Base-by-base conservation (phyloP, 345 rosid species). In the Gossypium herbaceum region DNA sequence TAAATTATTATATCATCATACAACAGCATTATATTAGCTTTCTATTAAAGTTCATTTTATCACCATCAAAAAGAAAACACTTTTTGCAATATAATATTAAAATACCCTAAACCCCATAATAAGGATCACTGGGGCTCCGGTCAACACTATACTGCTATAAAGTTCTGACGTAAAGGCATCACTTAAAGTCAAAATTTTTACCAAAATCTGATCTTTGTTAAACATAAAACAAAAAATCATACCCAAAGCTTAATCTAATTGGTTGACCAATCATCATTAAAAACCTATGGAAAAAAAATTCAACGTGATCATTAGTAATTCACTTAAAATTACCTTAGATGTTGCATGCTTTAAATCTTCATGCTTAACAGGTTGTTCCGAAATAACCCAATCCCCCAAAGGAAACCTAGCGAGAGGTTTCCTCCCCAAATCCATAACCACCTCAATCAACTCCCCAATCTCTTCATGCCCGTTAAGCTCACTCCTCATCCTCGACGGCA, bases 401-500 rank as follows among this genome's bases (percentile, higher is more conserved):
- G 98, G 98, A 72, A 94, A 94, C 84, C 98, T 84, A 0, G 97
- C 98, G 0, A 94, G 76, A 52, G 98, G 98, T 81, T 88, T 86
- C 75, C 98, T 86, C 59, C 98, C 98, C 82, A 92, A 82, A 73
- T 94, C 97, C 97, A 94, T 84, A 71, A 94, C 98, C 58, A 94
- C 95, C 75, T 94, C 97, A 62, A 92, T 94, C 86, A 94, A 76
- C 76, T 87, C 86, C 59, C 87, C 86, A 34, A 94, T 84, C 80
- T 88, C 85, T 39, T 67, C 74, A 71, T 89, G 97, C 84, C 75
- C 76, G 65, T 71, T 47, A 45, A 94, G 85, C 77, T 85, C 91
- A 44, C 73, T 85, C 82, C 88, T 86, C 88, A 92, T 83, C 52
- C 87, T 78, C 78, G 76, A 51, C 7, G 98, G 98, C 75, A 92